Percentiles rank a stretch among this genome's conserved stretches.
Conservation (phyloP, 371 early-diverging fungal genomes). For the Mucor circinelloides region DNA sequence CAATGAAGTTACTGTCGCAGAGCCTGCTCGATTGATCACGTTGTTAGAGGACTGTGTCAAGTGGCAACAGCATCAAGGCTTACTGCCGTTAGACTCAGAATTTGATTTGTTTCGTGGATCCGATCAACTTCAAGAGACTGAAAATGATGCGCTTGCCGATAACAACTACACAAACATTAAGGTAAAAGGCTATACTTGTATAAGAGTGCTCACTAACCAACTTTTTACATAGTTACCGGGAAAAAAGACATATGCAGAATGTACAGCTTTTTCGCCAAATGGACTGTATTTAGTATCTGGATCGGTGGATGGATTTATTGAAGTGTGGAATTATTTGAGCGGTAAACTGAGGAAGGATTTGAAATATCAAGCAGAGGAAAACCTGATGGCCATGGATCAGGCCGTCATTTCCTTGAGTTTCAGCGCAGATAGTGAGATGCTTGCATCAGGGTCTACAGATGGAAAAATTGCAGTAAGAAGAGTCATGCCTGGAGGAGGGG, state of each 20-base stretch:
- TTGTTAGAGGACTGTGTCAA: slow-evolving; percentile 84
- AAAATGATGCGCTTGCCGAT: slow-evolving; percentile 73
- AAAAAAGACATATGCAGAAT: slow-evolving; percentile 84
- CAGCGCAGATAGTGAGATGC: slow-evolving; percentile 73
- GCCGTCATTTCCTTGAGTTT: slow-evolving; percentile 81
- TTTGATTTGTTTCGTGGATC: slow-evolving; percentile 82
- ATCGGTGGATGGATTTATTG: slow-evolving; percentile 91
- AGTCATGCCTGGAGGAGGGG: background rate
- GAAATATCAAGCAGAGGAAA: slow-evolving; percentile 90
- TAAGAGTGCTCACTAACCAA: background rate
- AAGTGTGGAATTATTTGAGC: slow-evolving; percentile 91
- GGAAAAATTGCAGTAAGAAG: slow-evolving; percentile 78
- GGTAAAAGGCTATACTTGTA: slow-evolving; percentile 35
- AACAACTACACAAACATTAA: slow-evolving; percentile 74
- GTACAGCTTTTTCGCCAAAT: slow-evolving; percentile 81
- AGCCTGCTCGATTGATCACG: slow-evolving; percentile 79
- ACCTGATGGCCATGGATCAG: slow-evolving; percentile 92
- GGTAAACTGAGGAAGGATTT: slow-evolving; percentile 90
- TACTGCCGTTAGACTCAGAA: slow-evolving; percentile 65
- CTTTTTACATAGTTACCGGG: slow-evolving; percentile 71
- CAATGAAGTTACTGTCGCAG: slow-evolving; percentile 74
- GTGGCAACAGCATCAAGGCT: slow-evolving; percentile 86
- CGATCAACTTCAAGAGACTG: slow-evolving; percentile 57
- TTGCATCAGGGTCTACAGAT: slow-evolving; percentile 87
- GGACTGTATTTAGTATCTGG: slow-evolving; percentile 89